Evolutionary conservation across 1,139 yeast genomes (phyloP), one percentile per base, ranked within the genome.

Genomic region (Ashbya aceris): DNA sequence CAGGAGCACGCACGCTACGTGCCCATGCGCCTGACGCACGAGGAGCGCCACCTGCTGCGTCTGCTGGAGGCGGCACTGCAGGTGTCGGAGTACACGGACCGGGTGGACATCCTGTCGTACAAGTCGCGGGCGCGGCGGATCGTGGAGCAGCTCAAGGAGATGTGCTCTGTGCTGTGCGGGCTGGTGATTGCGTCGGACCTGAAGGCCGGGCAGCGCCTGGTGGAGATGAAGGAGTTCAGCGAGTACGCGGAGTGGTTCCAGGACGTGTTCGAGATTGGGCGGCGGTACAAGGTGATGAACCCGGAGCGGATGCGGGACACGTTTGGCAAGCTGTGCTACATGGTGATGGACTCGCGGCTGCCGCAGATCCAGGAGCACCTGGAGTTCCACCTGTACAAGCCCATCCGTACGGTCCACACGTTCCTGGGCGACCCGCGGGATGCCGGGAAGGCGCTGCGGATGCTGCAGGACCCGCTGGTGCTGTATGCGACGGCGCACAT

Each of bases 201-300:
- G 68, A 79, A 79, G 55, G 65, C 68, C 26, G 91, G 91, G 6
- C 77, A 76, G 50, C 69, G 65, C 38, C 65, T 82, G 46, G 69
- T 82, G 36, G 74, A 76, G 46, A 73, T 77, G 55, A 77, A 77
- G 53, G 78, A 79, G 50, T 81, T 79, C 52, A 66, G 73, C 30
- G 78, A 75, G 45, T 78, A 80, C 55, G 78, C 81, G 2, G 76
- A 72, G 33, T 81, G 87, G 85, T 81, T 76, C 57, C 70, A 81
- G 54, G 63, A 61, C 33, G 66, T 81, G 11, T 81, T 81, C 58
- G 91, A 81, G 60, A 74, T 81, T 46, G 91, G 91, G 23, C 69
- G 91, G 51, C 69, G 91, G 40, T 81, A 81, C 62, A 81, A 81
- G 56, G 76, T 82, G 50, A 78, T 81, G 86, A 81, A 81, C 55